These are phyloP conservation scores for Trichophyton schoenleinii DNA, from an alignment of 2,329 filamentous ascomycete species.

Conservation along the genomic window DNA sequence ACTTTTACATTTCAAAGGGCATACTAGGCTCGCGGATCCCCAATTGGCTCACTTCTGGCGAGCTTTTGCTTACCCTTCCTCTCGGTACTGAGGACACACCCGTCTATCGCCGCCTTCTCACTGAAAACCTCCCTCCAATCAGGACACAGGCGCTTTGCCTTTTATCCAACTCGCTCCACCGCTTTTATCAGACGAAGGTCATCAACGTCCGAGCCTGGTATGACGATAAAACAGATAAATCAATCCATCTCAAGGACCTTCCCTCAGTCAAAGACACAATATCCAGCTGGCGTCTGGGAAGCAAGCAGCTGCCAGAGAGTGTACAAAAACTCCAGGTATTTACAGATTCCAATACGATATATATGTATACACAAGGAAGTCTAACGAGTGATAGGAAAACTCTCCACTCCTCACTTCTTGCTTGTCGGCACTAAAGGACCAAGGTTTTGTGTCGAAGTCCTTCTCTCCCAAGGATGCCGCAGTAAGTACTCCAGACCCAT, in stretches of 20 bases:
- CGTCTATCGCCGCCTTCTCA: constrained; percentile 70
- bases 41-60: constrained; percentile 67
- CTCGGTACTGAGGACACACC: constrained; percentile 68
- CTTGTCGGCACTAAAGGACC: constrained; percentile 55
- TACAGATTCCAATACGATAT: neutral
- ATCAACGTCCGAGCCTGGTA: constrained; percentile 73
- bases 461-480: constrained; percentile 43
- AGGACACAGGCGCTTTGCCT: constrained; percentile 67
- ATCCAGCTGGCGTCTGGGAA: constrained; percentile 60
- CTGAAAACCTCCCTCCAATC: constrained; percentile 58
- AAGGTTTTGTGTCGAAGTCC: constrained; percentile 57
- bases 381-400: constrained; percentile 8
- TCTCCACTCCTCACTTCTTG: constrained; percentile 23
- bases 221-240: constrained; percentile 51
- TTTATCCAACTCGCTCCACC: constrained; percentile 64
- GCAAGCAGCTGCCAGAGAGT: constrained; percentile 38
- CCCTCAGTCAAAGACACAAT: constrained; percentile 43
- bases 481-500: constrained; percentile 17
- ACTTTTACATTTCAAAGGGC: constrained; percentile 76
- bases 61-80: constrained; percentile 68
- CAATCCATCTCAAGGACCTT: constrained; percentile 50
- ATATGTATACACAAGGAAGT: neutral
- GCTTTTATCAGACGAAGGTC: constrained; percentile 69
- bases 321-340: constrained; percentile 21
- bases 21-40: constrained; percentile 67